Percentiles rank a stretch among this genome's conserved stretches.
Conservation (phyloP, 2,329 filamentous ascomycete species). For the Pyrenochaeta sp. region DNA sequence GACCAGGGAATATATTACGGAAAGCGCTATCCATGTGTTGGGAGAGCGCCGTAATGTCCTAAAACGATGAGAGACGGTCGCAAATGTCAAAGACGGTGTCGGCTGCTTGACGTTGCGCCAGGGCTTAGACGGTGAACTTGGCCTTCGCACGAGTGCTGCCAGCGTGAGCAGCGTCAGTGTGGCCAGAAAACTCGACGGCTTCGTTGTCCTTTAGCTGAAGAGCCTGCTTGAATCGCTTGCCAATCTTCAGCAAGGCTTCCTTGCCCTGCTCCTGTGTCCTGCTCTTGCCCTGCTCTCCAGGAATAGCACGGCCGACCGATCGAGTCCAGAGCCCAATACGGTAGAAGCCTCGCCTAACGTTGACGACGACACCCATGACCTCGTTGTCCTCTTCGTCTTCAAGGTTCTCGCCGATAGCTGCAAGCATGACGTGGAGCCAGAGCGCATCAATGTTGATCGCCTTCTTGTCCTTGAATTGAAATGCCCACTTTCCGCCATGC, state of each 20-base stretch:
- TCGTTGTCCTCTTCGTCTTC: constrained; percentile 95
- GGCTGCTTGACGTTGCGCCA: constrained; percentile 2
- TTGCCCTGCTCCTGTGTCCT: constrained; percentile 82
- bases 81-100: constrained; percentile 5
- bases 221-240: constrained; percentile 90
- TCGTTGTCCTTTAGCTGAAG: constrained; percentile 81
- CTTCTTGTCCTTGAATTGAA: constrained; percentile 96
- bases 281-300: constrained; percentile 78
- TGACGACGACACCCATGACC: constrained; percentile 99
- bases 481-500: constrained; percentile 99
- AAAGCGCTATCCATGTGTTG: constrained; percentile 19
- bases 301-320: constrained; percentile 85
- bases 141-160: constrained; percentile 96
- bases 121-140: constrained; percentile 81
- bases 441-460: constrained; percentile 90
- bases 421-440: constrained; percentile 97
- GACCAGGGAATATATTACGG: constrained; percentile 32
- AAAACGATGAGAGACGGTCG: constrained; percentile 9
- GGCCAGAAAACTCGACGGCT: constrained; percentile 91
- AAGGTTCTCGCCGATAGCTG: constrained; percentile 95
- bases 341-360: constrained; percentile 98
- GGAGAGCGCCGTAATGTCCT: constrained; percentile 14
- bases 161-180: constrained; percentile 91
- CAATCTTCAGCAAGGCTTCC: constrained; percentile 84
- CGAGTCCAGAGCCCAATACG: constrained; percentile 97